These are phyloP conservation scores for Gracilaria gracilis DNA, from an alignment of 23 red algal species.

Conservation along the genomic window DNA sequence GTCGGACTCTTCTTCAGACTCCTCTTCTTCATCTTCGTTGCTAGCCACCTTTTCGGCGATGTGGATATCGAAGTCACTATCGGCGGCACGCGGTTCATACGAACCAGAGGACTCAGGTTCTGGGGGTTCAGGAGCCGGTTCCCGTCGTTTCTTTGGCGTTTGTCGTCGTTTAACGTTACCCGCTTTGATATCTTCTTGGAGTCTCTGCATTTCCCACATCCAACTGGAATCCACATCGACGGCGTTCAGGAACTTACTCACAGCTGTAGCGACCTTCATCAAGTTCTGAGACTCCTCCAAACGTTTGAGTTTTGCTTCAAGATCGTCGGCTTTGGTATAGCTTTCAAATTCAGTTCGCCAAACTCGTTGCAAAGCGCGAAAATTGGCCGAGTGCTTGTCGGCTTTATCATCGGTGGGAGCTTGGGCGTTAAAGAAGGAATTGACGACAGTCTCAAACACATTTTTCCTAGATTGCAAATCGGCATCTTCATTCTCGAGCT, in stretches of 20 bases:
- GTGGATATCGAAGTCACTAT: slow-evolving; percentile 59
- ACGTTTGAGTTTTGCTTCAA: slow-evolving; percentile 21
- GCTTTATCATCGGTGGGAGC: slow-evolving; percentile 46
- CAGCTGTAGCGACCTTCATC: slow-evolving; percentile 19
- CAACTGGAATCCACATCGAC: slow-evolving; percentile 53
- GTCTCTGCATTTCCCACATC: slow-evolving; percentile 41
- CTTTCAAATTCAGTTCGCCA: slow-evolving; percentile 58
- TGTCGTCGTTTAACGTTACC: slow-evolving; percentile 5
- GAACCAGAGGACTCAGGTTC: slow-evolving; percentile 38
- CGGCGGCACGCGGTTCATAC: slow-evolving; percentile 36
- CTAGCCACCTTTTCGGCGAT: slow-evolving; percentile 22
- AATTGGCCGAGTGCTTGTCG: slow-evolving; percentile 68
- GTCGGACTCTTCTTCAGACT: background rate
- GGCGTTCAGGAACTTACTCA: slow-evolving; percentile 30
- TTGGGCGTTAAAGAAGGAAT: slow-evolving; percentile 38
- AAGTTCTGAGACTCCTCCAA: slow-evolving; percentile 40
- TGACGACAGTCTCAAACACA: slow-evolving; percentile 41
- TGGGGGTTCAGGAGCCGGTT: slow-evolving; percentile 17
- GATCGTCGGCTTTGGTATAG: slow-evolving; percentile 27
- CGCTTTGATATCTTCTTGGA: slow-evolving; percentile 29
- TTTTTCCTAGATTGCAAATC: slow-evolving; percentile 9
- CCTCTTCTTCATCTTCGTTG: slow-evolving; percentile 1
- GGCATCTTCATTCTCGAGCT: slow-evolving; percentile 38
- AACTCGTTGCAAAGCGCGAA: slow-evolving; percentile 38
- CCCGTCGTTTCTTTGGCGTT: slow-evolving; percentile 1